phyloP scores from a whole-genome alignment of 2,329 filamentous ascomycete species.

The Xylariaceae sp. region DNA sequence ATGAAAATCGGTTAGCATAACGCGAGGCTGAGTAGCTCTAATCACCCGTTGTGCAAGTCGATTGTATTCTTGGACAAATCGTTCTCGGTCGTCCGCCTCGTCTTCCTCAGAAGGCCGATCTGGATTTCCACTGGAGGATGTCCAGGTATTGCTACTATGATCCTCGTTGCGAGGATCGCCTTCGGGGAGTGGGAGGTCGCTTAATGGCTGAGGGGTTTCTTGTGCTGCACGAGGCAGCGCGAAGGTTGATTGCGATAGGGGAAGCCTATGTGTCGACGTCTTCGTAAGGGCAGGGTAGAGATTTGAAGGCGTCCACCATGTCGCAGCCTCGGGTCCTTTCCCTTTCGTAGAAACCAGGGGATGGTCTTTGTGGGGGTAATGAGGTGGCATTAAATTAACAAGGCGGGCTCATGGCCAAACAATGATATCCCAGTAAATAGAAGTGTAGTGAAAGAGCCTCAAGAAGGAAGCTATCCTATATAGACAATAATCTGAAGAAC shows the following conservation, averaged over 20 bases:
- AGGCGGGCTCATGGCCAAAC: background rate
- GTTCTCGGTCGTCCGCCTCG: conserved; percentile 53
- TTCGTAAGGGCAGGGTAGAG: conserved; percentile 11
- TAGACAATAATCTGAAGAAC: conserved; percentile 6
- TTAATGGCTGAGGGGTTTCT: conserved; percentile 23
- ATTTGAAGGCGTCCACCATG: conserved; percentile 25
- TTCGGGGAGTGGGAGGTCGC: conserved; percentile 23
- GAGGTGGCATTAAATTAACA: conserved; percentile 3
- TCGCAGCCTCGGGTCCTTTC: conserved; percentile 29
- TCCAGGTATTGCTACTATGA: conserved; percentile 62
- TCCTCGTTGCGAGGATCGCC: conserved; percentile 32
- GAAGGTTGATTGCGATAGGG: conserved; percentile 28
- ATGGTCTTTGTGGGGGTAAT: conserved; percentile 23
- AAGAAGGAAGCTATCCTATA: conserved; percentile 2
- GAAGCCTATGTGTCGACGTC: conserved; percentile 22
- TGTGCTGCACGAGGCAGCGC: conserved; percentile 23
- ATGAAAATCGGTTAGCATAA: background rate
- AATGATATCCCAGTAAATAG: conserved; percentile 3
- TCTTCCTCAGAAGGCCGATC: conserved; percentile 55
- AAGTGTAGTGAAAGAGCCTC: conserved; percentile 17
- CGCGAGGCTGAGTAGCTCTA: background rate
- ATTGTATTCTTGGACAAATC: conserved; percentile 65
- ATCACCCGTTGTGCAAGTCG: conserved; percentile 62
- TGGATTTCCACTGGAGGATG: conserved; percentile 58
- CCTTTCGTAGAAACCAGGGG: conserved; percentile 31